Conservation (phyloP, 371 early-diverging fungal genomes). For the Mortierella sp. region DNA sequence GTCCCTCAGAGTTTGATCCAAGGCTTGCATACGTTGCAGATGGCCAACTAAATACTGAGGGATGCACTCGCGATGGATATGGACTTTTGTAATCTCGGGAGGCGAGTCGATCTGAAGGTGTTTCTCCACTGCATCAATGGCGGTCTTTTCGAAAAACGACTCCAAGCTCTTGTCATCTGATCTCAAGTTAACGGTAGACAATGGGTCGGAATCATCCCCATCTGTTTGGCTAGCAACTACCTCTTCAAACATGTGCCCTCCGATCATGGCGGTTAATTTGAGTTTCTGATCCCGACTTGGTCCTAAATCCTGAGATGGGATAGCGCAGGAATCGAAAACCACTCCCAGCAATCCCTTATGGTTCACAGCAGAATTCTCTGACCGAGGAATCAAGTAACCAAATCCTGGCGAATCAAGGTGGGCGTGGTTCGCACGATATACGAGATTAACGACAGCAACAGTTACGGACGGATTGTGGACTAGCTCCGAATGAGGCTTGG, state of each 20-base stretch:
- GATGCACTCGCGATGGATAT: conserved; percentile 85
- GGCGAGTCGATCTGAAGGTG: conserved; percentile 68
- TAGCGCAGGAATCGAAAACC: conserved; percentile 90
- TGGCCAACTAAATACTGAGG: conserved; percentile 93
- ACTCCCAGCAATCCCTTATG: conserved; percentile 80
- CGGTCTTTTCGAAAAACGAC: conserved; percentile 47
- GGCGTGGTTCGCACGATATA: conserved; percentile 61
- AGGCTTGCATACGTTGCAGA: conserved; percentile 65
- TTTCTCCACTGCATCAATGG: conserved; percentile 60
- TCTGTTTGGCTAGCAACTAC: conserved; percentile 17
- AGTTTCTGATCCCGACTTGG: conserved; percentile 52
- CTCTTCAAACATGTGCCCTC: conserved; percentile 82
- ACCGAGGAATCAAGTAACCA: conserved; percentile 88
- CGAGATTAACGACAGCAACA: conserved; percentile 92
- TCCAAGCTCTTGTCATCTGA: conserved; percentile 19
- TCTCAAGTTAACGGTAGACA: not conserved
- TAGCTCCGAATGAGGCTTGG: conserved; percentile 37
- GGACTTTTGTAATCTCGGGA: conserved; percentile 67
- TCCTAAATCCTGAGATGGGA: conserved; percentile 76
- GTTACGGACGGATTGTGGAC: conserved; percentile 76
- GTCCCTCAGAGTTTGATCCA: conserved; percentile 66
- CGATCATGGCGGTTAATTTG: conserved; percentile 93
- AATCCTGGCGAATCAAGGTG: conserved; percentile 73
- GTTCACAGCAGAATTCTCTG: conserved; percentile 61
- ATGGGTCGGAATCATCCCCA: not conserved